A percentile compares a stretch with the other conserved stretches of the same genome.
These are phyloP conservation scores for Lasiodiplodia sp. DNA, from an alignment of 2,329 filamentous ascomycete species.

Conservation along the genomic window DNA sequence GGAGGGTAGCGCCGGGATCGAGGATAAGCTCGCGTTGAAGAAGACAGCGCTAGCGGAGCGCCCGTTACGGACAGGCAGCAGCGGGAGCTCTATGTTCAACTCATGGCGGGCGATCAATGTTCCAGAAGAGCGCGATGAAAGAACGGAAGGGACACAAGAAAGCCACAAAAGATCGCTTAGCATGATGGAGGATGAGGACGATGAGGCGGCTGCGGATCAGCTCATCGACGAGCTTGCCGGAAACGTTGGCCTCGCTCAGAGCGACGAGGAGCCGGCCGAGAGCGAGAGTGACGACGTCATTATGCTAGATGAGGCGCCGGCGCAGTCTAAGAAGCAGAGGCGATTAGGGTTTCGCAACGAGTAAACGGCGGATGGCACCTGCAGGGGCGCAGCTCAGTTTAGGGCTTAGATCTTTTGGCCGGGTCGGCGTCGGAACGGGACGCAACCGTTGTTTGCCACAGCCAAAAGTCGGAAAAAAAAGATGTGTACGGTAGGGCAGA, in stretches of 20 bases:
- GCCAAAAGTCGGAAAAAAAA: neutral
- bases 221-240: conserved; percentile 26
- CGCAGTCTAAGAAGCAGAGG: conserved; percentile 13
- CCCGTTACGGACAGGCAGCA: conserved; percentile 8
- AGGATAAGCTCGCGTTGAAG: conserved; percentile 29
- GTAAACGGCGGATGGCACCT: conserved; percentile 14
- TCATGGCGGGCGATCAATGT: conserved; percentile 21
- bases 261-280: conserved; percentile 23
- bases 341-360: neutral
- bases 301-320: conserved; percentile 15
- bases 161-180: neutral
- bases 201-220: conserved; percentile 25
- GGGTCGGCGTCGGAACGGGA: conserved; percentile 21
- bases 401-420: neutral
- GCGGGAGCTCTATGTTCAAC: neutral
- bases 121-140: neutral
- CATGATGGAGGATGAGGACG: conserved; percentile 9
- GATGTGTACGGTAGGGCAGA: conserved; percentile 12
- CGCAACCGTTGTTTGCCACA: conserved; percentile 23
- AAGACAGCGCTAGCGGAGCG: conserved; percentile 9
- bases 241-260: conserved; percentile 4
- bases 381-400: conserved; percentile 13
- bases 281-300: conserved; percentile 18
- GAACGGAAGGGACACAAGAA: conserved; percentile 1
- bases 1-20: conserved; percentile 42